Percentiles rank a stretch among this genome's conserved stretches.
phyloP scores from a whole-genome alignment of 805 yeast genomes.

The Ogataea minuta region DNA sequence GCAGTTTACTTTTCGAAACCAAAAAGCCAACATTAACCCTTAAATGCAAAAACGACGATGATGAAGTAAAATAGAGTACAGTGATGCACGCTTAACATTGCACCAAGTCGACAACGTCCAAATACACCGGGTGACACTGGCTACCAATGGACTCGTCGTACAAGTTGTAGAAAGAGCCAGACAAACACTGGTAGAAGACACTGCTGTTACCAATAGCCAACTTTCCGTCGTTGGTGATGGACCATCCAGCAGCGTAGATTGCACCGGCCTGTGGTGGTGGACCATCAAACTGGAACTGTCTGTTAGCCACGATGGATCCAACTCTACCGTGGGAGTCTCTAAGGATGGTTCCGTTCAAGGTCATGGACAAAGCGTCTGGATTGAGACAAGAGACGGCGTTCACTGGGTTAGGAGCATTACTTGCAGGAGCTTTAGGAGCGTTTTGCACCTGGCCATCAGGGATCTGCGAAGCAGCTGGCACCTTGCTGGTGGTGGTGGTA shows the following conservation, averaged over 20 bases:
- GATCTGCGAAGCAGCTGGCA: constrained; percentile 34
- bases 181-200: constrained; percentile 51
- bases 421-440: constrained; percentile 26
- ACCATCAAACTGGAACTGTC: constrained; percentile 66
- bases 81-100: constrained; percentile 25
- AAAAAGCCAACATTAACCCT: constrained; percentile 13
- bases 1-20: constrained; percentile 17
- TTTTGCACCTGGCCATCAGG: constrained; percentile 27
- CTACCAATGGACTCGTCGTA: constrained; percentile 47
- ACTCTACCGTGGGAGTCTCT: constrained; percentile 49
- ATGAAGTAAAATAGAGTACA: constrained; percentile 15
- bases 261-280: constrained; percentile 65
- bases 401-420: constrained; percentile 33
- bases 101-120: constrained; percentile 45
- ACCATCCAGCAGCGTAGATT: constrained; percentile 53
- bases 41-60: constrained; percentile 16
- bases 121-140: constrained; percentile 47
- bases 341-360: constrained; percentile 41
- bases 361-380: constrained; percentile 42
- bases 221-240: constrained; percentile 43
- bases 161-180: constrained; percentile 59
- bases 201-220: constrained; percentile 51
- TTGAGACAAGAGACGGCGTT: constrained; percentile 36
- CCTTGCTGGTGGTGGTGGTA: constrained; percentile 27
- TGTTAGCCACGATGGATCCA: constrained; percentile 60